These are phyloP conservation scores for Talaromyces sp. DNA, from an alignment of 2,329 filamentous ascomycete species.

Conservation along the genomic window DNA sequence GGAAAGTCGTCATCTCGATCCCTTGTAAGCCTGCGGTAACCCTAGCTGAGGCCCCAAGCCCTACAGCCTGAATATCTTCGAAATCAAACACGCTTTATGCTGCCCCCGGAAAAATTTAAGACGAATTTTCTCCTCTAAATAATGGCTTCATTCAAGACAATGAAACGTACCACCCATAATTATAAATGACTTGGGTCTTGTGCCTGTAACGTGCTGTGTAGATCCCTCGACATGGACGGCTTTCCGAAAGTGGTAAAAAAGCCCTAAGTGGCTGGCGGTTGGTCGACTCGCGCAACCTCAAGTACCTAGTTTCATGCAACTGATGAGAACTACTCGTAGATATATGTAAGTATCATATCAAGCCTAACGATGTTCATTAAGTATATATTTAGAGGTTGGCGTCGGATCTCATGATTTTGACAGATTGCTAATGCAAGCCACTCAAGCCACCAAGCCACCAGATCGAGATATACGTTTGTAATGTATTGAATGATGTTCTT, in stretches of 20 bases:
- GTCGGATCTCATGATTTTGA: not conserved
- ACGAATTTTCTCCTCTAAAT: too few species aligned
- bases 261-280: not conserved
- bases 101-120: too few species aligned
- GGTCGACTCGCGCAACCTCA: not conserved
- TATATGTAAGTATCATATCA: not conserved
- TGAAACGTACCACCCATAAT: too few species aligned
- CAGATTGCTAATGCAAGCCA: conserved; percentile 2
- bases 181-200: too few species aligned
- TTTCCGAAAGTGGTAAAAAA: not conserved
- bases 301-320: not conserved
- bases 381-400: not conserved
- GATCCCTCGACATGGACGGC: too few species aligned
- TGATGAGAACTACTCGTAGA: not conserved
- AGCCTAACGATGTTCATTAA: not conserved
- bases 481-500: not conserved
- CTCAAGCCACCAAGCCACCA: conserved; percentile 4
- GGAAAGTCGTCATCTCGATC: too few species aligned
- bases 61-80: too few species aligned
- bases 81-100: too few species aligned
- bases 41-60: too few species aligned
- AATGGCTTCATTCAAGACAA: too few species aligned
- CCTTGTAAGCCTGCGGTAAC: too few species aligned
- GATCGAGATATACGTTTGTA: not conserved
- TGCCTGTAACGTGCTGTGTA: too few species aligned